A percentile compares a stretch with the other conserved stretches of the same genome.
Conservation (phyloP, 2,329 filamentous ascomycete species). For the Scedosporium minutisporum region DNA sequence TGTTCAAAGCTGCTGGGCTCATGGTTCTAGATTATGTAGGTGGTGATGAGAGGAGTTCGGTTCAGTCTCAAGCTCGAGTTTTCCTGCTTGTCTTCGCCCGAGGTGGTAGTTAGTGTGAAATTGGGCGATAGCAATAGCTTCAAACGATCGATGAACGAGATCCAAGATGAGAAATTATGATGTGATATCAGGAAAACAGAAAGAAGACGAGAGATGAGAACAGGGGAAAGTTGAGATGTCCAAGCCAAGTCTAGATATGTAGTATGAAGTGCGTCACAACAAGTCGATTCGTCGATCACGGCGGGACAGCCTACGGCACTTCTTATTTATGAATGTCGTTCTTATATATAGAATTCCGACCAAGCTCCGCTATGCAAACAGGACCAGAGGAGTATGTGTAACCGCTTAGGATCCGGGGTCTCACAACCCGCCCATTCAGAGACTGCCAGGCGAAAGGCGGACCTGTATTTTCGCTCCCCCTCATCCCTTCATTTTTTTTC, state of each 20-base stretch:
- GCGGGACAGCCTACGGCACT: neutral
- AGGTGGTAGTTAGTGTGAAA: neutral
- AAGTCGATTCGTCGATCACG: neutral
- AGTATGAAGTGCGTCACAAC: neutral
- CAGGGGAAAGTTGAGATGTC: neutral
- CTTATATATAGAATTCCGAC: neutral
- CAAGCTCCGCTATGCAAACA: neutral
- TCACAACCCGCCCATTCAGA: neutral
- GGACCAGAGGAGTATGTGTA: neutral
- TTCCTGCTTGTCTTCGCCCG: neutral
- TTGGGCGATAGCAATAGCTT: neutral
- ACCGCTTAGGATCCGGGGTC: neutral
- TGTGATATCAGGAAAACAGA: neutral
- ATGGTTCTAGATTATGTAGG: slow-evolving; percentile 14
- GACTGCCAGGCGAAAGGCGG: too few relatives aligned
- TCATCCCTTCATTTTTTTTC: neutral
- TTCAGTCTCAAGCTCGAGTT: neutral
- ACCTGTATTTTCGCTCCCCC: neutral
- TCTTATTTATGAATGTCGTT: neutral
- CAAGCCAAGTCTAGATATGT: neutral
- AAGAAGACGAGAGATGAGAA: neutral
- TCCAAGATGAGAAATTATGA: neutral
- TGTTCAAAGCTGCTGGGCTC: slow-evolving; percentile 25
- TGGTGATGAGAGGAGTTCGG: neutral
- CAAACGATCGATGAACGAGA: too few relatives aligned